These are phyloP conservation scores for Cladophialophora carrionii DNA, from an alignment of 2,329 filamentous ascomycete species.

Conservation along the genomic window DNA sequence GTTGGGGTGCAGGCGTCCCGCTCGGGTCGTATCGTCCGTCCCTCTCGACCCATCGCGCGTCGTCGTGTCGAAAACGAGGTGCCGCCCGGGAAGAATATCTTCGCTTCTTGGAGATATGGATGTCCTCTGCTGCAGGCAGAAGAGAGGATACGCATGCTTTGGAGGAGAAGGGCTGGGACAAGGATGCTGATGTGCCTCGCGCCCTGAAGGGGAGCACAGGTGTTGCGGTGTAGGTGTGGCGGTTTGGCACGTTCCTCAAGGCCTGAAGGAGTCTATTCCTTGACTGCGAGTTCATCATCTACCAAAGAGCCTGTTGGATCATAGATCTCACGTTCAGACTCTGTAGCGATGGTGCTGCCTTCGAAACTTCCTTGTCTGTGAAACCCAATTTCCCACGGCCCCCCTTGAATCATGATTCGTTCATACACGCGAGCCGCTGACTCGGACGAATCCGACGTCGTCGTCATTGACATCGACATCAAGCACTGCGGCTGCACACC, in stretches of 20 bases:
- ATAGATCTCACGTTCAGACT: not conserved
- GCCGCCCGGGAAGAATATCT: slow-evolving; percentile 23
- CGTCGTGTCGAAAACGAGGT: not conserved
- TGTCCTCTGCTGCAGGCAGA: not conserved
- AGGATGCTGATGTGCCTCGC: not conserved
- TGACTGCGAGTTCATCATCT: not conserved
- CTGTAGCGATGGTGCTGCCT: not conserved
- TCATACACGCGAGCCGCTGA: not conserved
- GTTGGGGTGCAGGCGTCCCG: not conserved
- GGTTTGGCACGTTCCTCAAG: not conserved
- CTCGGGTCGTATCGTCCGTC: not conserved
- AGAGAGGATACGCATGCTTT: not conserved
- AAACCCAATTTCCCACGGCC: not conserved
- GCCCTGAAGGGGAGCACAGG: not conserved
- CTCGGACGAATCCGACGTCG: not conserved
- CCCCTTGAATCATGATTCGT: not conserved
- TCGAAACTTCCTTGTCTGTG: not conserved
- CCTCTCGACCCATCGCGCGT: not conserved
- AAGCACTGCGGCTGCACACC: too few relatives aligned
- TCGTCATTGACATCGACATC: not conserved
- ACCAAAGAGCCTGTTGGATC: not conserved
- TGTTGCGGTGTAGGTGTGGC: not conserved
- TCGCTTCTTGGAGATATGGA: slow-evolving; percentile 20
- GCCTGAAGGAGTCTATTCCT: not conserved
- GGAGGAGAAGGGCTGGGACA: not conserved